Conservation (phyloP, 768 basidiomycete species). For the button mushroom (Agaricus bisporus) region DNA sequence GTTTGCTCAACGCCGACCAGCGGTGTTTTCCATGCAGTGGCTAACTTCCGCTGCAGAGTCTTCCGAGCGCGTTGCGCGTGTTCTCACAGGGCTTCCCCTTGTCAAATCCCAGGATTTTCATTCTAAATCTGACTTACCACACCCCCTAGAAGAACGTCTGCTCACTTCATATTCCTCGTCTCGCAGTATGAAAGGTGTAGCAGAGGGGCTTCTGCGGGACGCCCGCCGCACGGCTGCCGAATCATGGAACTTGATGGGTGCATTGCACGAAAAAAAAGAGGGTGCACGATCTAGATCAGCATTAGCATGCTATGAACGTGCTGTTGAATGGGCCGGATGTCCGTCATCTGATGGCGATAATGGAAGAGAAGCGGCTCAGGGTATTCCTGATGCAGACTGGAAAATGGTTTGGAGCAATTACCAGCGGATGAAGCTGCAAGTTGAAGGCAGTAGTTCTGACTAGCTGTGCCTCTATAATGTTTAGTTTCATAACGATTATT, state of each 20-base stretch:
- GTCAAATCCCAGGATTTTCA: constrained; percentile 29
- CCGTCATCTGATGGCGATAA: constrained; percentile 26
- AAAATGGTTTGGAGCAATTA: constrained; percentile 55
- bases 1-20: constrained; percentile 39
- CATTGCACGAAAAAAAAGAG: constrained; percentile 46
- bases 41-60: constrained; percentile 58
- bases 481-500: too few relatives aligned
- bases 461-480: too few relatives aligned
- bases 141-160: constrained; percentile 26
- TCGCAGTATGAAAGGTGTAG: constrained; percentile 45
- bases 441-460: too few relatives aligned
- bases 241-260: constrained; percentile 69
- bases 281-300: constrained; percentile 33
- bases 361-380: constrained; percentile 38
- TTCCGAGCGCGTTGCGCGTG: constrained; percentile 57
- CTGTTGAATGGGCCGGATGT: constrained; percentile 61
- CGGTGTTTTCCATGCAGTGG: constrained; percentile 45
- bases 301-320: constrained; percentile 61
- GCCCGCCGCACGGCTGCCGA: constrained; percentile 66
- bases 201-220: constrained; percentile 56
- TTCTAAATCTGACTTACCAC: constrained; percentile 11
- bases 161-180: constrained; percentile 40
- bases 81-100: constrained; percentile 39
- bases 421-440: constrained; percentile 33
- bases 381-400: constrained; percentile 57